phyloP scores from a whole-genome alignment of 805 yeast species.

The Debaryomyces tyrocola region DNA sequence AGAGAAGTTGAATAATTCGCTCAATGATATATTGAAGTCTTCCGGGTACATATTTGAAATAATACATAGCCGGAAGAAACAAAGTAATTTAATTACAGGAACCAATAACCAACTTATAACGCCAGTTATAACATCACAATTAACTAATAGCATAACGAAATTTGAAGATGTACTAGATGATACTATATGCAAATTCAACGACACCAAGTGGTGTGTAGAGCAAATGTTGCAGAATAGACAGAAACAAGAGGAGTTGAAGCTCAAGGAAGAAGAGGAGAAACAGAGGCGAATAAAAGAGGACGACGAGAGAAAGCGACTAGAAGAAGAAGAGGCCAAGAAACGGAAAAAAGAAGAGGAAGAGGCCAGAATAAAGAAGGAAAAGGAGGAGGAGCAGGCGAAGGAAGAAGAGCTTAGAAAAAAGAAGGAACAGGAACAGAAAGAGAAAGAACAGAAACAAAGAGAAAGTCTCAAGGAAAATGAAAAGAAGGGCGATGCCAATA shows the following conservation, averaged over 20 bases:
- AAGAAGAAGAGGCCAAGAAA: slow-evolving; percentile 16
- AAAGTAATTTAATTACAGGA: slow-evolving; percentile 42
- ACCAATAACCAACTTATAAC: slow-evolving; percentile 41
- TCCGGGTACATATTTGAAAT: slow-evolving; percentile 46
- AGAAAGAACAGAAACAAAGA: slow-evolving; percentile 9
- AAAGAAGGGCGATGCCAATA: slow-evolving; percentile 4
- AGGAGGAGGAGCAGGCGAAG: slow-evolving; percentile 14
- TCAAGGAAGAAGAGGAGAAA: slow-evolving; percentile 34
- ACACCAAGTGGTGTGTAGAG: slow-evolving; percentile 44
- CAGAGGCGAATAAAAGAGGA: slow-evolving; percentile 19
- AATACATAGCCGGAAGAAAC: slow-evolving; percentile 39
- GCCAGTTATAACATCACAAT: slow-evolving; percentile 35
- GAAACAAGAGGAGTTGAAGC: slow-evolving; percentile 39
- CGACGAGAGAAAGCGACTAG: slow-evolving; percentile 15
- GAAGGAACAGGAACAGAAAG: slow-evolving; percentile 7
- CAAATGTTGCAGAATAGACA: slow-evolving; percentile 43
- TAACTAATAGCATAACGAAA: slow-evolving; percentile 31
- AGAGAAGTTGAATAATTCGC: slow-evolving; percentile 37
- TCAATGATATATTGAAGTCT: slow-evolving; percentile 40
- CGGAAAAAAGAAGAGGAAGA: slow-evolving; percentile 14
- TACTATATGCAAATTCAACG: slow-evolving; percentile 40
- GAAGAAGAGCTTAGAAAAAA: slow-evolving; percentile 12
- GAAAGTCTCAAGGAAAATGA: slow-evolving; percentile 10
- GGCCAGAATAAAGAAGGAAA: slow-evolving; percentile 16
- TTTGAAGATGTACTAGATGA: slow-evolving; percentile 46